phyloP scores from a whole-genome alignment of 805 yeast species.

The Saccharomycopsis schoenii region DNA sequence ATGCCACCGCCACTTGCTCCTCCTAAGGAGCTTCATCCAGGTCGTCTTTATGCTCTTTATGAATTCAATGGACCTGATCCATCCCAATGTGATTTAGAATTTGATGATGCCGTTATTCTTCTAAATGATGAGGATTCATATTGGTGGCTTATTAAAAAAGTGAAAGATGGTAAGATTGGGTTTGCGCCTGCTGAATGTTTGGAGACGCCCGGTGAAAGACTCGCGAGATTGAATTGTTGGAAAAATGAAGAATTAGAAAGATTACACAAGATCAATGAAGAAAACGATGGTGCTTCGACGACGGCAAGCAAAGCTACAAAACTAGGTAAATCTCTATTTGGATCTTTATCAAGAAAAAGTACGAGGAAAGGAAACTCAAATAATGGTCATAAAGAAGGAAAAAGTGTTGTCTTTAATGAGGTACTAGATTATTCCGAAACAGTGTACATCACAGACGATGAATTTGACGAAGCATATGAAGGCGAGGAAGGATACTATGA shows the following conservation, averaged over 20 bases:
- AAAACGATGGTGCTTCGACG: slow-evolving; percentile 1
- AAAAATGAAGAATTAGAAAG: slow-evolving; percentile 67
- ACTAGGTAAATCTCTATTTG: slow-evolving; percentile 21
- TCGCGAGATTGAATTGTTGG: slow-evolving; percentile 88
- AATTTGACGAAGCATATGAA: slow-evolving; percentile 7
- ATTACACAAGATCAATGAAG: slow-evolving; percentile 11
- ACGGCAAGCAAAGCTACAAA: slow-evolving; percentile 27
- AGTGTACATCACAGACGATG: slow-evolving; percentile 12
- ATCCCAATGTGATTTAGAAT: slow-evolving; percentile 70
- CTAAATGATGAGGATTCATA: slow-evolving; percentile 85
- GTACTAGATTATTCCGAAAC: slow-evolving; percentile 13
- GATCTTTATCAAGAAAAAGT: slow-evolving; percentile 1
- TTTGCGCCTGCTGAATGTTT: slow-evolving; percentile 95
- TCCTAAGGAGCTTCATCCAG: slow-evolving; percentile 75
- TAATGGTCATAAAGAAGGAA: slow-evolving; percentile 2
- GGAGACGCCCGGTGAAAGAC: slow-evolving; percentile 82
- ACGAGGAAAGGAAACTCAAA: background rate
- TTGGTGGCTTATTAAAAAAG: slow-evolving; percentile 84
- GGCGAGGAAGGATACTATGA: slow-evolving; percentile 6
- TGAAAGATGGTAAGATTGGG: slow-evolving; percentile 62
- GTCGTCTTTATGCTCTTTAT: slow-evolving; percentile 73
- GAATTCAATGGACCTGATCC: slow-evolving; percentile 90
- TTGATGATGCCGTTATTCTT: slow-evolving; percentile 75
- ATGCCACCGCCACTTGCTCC: slow-evolving; percentile 37
- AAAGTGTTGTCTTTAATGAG: slow-evolving; percentile 14